A percentile compares a stretch with the other conserved stretches of the same genome.
phyloP scores from a whole-genome alignment of 106 monocot genomes.

The Apostasia ramifera region DNA sequence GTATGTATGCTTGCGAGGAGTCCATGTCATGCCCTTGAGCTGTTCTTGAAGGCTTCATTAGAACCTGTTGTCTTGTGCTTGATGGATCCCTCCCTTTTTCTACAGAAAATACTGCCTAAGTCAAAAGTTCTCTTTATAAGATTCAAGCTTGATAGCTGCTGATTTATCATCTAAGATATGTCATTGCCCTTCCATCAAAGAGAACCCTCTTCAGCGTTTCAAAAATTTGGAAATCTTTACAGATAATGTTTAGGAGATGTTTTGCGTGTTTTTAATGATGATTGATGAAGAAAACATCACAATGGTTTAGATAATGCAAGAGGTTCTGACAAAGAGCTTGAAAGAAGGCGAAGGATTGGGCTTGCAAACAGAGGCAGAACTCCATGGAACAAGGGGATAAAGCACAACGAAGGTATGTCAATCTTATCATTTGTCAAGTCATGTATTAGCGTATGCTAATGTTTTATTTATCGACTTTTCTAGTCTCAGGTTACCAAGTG shows the following conservation, averaged over 20 bases:
- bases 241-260: slow-evolving; percentile 5
- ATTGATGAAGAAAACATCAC: not conserved
- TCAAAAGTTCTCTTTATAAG: slow-evolving; percentile 5
- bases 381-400: slow-evolving; percentile 88
- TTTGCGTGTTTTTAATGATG: slow-evolving; percentile 3
- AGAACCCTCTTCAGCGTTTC: not conserved
- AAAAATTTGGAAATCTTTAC: not conserved
- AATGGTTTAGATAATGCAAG: not conserved
- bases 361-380: slow-evolving; percentile 71
- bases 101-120: slow-evolving; percentile 2
- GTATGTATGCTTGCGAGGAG: not conserved
- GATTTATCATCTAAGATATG: not conserved
- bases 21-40: slow-evolving; percentile 10
- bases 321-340: slow-evolving; percentile 29
- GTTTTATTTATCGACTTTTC: not conserved
- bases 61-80: slow-evolving; percentile 2
- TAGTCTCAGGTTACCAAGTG: too few relatives aligned
- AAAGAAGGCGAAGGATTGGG: slow-evolving; percentile 78
- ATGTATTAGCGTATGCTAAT: not conserved
- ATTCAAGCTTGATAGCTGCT: slow-evolving; percentile 9
- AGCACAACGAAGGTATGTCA: slow-evolving; percentile 49
- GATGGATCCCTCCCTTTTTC: slow-evolving; percentile 13
- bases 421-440: not conserved
- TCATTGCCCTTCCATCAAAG: not conserved
- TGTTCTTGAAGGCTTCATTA: not conserved